A percentile compares a stretch with the other conserved stretches of the same genome.
phyloP scores from a whole-genome alignment of 441 rosid species.

The Jatropha multifida region DNA sequence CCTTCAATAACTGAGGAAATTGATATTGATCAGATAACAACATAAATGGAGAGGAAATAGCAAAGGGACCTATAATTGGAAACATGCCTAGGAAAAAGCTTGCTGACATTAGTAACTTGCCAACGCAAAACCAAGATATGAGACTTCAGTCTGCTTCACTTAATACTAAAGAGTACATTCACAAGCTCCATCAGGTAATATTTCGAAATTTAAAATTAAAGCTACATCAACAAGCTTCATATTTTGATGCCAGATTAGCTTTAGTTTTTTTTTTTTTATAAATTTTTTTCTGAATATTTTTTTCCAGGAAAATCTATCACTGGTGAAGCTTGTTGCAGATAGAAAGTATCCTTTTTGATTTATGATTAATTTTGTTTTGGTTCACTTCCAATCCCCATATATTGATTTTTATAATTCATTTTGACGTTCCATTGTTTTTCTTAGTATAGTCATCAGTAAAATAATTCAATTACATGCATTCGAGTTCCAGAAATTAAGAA shows the following conservation, averaged over 20 bases:
- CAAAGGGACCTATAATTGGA: conserved; percentile 28
- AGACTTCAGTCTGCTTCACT: conserved; percentile 29
- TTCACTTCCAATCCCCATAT: not conserved
- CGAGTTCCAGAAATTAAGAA: conserved; percentile 54
- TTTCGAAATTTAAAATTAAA: not conserved
- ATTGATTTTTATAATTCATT: conserved; percentile 21
- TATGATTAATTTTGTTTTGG: conserved; percentile 7
- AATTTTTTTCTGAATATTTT: conserved; percentile 12
- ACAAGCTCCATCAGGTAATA: conserved; percentile 54
- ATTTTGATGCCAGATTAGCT: conserved; percentile 12
- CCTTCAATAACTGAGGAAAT: conserved; percentile 8
- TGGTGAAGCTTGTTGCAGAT: conserved; percentile 48
- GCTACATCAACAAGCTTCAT: not conserved
- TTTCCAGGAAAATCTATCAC: conserved; percentile 54
- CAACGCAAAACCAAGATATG: conserved; percentile 35
- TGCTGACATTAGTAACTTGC: conserved; percentile 59
- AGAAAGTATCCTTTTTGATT: conserved; percentile 47
- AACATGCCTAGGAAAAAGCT: conserved; percentile 43
- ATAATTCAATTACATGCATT: conserved; percentile 48
- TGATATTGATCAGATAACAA: conserved; percentile 30
- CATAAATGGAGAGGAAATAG: conserved; percentile 27
- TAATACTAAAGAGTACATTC: conserved; percentile 33
- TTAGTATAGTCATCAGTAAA: conserved; percentile 41
- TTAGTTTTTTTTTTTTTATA: not conserved
- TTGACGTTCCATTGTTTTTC: conserved; percentile 17